Base-by-base conservation (phyloP, 2,329 filamentous ascomycete genomes). In the Orbilia quercus region DNA sequence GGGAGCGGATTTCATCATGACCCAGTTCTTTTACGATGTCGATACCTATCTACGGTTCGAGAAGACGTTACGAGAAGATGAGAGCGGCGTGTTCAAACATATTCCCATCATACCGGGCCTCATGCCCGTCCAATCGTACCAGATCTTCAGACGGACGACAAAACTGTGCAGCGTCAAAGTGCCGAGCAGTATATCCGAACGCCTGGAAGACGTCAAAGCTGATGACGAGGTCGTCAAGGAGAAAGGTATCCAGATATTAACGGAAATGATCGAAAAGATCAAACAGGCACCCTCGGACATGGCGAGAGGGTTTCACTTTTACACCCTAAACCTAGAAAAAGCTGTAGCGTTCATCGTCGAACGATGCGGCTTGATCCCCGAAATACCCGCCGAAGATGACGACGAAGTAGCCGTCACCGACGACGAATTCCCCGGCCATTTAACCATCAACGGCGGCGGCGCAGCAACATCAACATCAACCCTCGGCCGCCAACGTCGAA, bases 1-100 rank as follows among this genome's bases (percentile, higher is more conserved):
- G 2, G 95, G 95, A 0, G 95, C 93, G 55, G 93, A 98, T 82
- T 99, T 99, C 79, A 90, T 99, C 81, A 96, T 99, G 91, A 98
- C 95, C 0, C 95, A 99, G 81, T 85, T 99, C 7, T 98, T 97
- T 81, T 99, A 96, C 81, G 92, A 98, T 79, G 86, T 92, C 22
- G 85, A 90, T 2, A 91, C 91, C 16, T 99, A 96, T 79, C 86
- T 89, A 63, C 84, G 84, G 34, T 98, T 96, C 79, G 94, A 98
- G 82, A 85, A 83, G 75, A 86, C 85, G 55, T 81, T 99, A 76
- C 85, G 92, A 72, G 86, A 89, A 59, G 92, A 99, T 78, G 87
- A 91, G 51, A 96, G 91, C 78, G 92, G 92, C 2, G 85, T 86
- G 1, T 97, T 99, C 82, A 91, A 91, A 81, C 87, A 86, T 1